Conservation (phyloP, 257 asterid species). For the Solanum chiquidenum region DNA sequence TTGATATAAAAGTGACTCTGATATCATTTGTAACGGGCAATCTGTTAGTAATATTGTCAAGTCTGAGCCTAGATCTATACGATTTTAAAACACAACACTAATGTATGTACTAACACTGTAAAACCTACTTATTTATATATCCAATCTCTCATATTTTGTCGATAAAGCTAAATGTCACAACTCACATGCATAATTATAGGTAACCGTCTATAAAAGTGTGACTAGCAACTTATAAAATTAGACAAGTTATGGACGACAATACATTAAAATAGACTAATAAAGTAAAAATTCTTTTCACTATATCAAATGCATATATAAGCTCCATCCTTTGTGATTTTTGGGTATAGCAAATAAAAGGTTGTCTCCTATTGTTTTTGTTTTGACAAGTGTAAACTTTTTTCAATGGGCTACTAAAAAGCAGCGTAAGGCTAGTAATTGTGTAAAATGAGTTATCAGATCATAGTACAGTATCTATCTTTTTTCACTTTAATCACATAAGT, state of each 20-base stretch:
- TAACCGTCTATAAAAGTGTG: neutral
- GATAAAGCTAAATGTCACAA: neutral
- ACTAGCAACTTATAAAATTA: neutral
- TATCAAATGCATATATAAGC: neutral
- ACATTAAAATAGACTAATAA: neutral
- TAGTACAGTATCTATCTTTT: neutral
- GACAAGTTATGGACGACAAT: too few species aligned
- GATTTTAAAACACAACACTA: too few species aligned
- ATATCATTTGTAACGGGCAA: neutral
- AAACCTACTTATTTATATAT: too few species aligned
- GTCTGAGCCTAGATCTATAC: neutral
- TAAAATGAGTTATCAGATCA: neutral
- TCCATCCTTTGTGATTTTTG: neutral
- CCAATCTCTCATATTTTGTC: too few species aligned
- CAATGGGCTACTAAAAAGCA: neutral
- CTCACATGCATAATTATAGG: neutral
- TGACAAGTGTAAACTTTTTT: neutral
- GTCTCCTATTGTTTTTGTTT: conserved; percentile 1
- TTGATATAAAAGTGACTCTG: neutral
- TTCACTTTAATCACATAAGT: neutral
- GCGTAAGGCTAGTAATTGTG: neutral
- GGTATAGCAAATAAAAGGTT: neutral
- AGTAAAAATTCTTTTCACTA: neutral
- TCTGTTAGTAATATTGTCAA: neutral
- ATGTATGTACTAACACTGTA: too few species aligned